Base-by-base conservation (phyloP, 495 filamentous ascomycete genomes). In the Darksidea phi region DNA sequence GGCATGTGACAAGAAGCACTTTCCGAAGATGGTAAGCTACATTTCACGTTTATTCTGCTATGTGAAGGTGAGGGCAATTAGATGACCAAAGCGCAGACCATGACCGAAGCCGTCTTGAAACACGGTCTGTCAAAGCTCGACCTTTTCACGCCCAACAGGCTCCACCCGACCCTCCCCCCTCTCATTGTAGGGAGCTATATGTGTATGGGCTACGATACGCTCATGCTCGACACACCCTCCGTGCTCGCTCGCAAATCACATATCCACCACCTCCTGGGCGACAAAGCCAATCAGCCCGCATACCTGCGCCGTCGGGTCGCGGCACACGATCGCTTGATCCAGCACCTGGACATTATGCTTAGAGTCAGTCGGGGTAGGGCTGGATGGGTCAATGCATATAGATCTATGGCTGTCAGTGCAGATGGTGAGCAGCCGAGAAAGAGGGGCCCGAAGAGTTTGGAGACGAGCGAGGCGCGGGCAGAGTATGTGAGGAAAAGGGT, bases 121-220 rank as follows among this genome's bases (percentile, higher is more conserved):
- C 26, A 54, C 24, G 1, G 18, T 10, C 49, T 64, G 25, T 26
- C 38, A 17, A 59, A 59, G 20, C 61, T 64, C 48, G 61, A 64
- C 49, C 56, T 64, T 23, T 64, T 64, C 50, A 64, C 61, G 1
- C 61, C 61, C 21, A 59, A 59, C 55, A n/a, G 12, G 1, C 42
- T 59, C 18, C 56, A 64, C 42, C 54, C 61, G 1, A 17, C 36
- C 17, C 48, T 59, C 15, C 48, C 61, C 12, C 48, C 54, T 12
- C 23, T 64, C 13, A 48, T 25, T 26, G 6, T 45, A 15, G 61
- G 55, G 18, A 15, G 0, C 3, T 59, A 64, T 28, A 28, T 59
- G 3, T 38, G 15, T 15, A 50, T 48, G 28, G 55, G 55, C 21
- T 15, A 18, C 15, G 11, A 32, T 15, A 28, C 61, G 8, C 48